Evolutionary conservation across 2,329 filamentous ascomycete species (phyloP).

Genomic region (Aureobasidium mangrovei): DNA sequence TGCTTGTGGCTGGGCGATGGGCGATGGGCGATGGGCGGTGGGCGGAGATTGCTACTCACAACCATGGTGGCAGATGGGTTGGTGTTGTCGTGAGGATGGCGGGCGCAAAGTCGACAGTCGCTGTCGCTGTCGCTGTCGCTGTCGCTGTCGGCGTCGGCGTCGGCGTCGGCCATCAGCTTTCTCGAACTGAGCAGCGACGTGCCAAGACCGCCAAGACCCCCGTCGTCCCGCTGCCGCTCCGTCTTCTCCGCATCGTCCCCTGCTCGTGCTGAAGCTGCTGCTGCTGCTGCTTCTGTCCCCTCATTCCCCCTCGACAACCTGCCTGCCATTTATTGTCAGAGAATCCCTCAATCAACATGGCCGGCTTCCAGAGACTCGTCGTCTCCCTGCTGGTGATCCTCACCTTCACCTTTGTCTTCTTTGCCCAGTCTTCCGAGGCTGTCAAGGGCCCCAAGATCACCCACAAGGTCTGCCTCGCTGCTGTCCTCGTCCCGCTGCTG

Average conservation of each 20-base stretch:
- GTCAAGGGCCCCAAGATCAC: conserved; percentile 87
- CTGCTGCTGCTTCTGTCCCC: not conserved
- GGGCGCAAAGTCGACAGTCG: not conserved
- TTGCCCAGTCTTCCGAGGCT: conserved; percentile 65
- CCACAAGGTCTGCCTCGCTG: conserved; percentile 54
- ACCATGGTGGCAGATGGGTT: conserved; percentile 9
- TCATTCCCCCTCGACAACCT: not conserved
- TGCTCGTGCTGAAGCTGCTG: not conserved
- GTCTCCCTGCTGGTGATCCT: conserved; percentile 67
- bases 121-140: not conserved
- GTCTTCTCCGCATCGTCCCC: not conserved
- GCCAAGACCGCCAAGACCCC: not conserved
- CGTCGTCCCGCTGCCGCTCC: not conserved
- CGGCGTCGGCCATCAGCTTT: no score
- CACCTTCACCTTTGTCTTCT: conserved; percentile 64
- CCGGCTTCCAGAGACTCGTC: conserved; percentile 61
- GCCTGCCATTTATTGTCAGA: conserved; percentile 18
- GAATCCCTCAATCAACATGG: conserved; percentile 49
- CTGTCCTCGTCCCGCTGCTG: not conserved
- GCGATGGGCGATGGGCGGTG: not conserved
- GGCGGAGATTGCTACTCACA: conserved; percentile 7
- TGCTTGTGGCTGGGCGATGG: not conserved
- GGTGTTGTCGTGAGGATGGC: not conserved
- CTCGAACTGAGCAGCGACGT: no score
- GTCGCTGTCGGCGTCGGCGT: not conserved